A percentile compares a stretch with the other conserved stretches of the same genome.
These are phyloP conservation scores for Arctostaphylos glauca DNA, from an alignment of 148 eudicot genomes.

Conservation along the genomic window DNA sequence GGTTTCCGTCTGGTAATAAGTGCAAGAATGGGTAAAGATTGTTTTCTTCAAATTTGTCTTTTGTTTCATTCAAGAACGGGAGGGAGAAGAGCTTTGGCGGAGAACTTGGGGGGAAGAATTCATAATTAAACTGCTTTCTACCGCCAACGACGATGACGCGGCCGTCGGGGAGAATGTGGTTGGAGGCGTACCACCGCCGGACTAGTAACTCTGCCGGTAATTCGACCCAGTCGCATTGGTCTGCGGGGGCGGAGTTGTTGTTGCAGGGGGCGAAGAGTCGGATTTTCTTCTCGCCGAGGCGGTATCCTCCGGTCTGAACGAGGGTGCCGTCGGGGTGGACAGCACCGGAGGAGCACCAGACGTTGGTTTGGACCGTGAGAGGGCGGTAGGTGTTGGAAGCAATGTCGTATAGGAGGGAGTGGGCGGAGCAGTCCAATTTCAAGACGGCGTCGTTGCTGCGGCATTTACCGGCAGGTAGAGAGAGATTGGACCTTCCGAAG, in stretches of 20 bases:
- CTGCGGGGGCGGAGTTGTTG: background rate
- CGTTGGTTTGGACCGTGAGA: slow-evolving; percentile 49
- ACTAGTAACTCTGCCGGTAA: slow-evolving; percentile 29
- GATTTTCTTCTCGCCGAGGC: slow-evolving; percentile 50
- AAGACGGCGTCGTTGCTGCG: slow-evolving; percentile 31
- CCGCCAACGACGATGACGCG: slow-evolving; percentile 75
- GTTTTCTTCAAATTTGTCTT: slow-evolving; percentile 65
- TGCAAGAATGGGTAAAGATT: slow-evolving; percentile 92
- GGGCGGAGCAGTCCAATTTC: slow-evolving; percentile 63
- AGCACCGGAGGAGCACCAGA: slow-evolving; percentile 85
- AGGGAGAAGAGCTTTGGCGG: slow-evolving; percentile 11
- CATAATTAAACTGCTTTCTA: slow-evolving; percentile 57
- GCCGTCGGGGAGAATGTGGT: slow-evolving; percentile 71
- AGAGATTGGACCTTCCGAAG: slow-evolving; percentile 67
- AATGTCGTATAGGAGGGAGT: slow-evolving; percentile 67
- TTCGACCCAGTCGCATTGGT: slow-evolving; percentile 63
- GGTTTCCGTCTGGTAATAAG: slow-evolving; percentile 60
- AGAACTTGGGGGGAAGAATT: slow-evolving; percentile 55
- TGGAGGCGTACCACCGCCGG: slow-evolving; percentile 79
- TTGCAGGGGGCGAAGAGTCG: slow-evolving; percentile 61
- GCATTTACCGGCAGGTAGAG: slow-evolving; percentile 41
- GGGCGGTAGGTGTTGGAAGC: slow-evolving; percentile 60
- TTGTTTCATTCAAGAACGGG: slow-evolving; percentile 48
- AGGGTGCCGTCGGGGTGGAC: slow-evolving; percentile 56
- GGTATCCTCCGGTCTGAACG: slow-evolving; percentile 81